Conservation (phyloP, 805 yeast species). For the Metschnikowia sp. region DNA sequence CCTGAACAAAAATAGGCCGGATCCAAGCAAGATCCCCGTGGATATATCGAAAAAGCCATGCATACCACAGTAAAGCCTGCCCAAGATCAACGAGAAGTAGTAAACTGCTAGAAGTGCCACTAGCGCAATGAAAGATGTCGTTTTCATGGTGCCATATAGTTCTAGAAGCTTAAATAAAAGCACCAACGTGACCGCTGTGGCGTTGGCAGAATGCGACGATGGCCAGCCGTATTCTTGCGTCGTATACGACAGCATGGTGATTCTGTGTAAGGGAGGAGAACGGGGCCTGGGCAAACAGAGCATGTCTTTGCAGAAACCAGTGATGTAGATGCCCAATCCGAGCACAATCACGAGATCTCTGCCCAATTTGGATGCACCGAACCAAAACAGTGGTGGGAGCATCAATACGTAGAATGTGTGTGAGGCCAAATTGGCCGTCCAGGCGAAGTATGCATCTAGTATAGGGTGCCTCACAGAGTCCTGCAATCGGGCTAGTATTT, state of each 20-base stretch:
- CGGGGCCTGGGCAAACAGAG: slow-evolving; percentile 89
- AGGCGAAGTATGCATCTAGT: slow-evolving; percentile 75
- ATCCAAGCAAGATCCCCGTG: slow-evolving; percentile 66
- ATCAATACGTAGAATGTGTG: slow-evolving; percentile 91
- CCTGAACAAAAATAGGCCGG: slow-evolving; percentile 48
- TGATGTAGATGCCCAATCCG: slow-evolving; percentile 67
- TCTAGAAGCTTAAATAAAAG: slow-evolving; percentile 18
- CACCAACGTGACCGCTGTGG: slow-evolving; percentile 72
- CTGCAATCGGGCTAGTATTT: slow-evolving; percentile 57
- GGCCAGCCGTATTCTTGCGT: slow-evolving; percentile 95
- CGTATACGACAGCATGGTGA: slow-evolving; percentile 88
- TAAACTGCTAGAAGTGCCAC: slow-evolving; percentile 39
- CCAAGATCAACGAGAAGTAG: slow-evolving; percentile 63
- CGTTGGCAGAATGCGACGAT: slow-evolving; percentile 91
- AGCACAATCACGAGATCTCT: slow-evolving; percentile 58
- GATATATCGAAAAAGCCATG: slow-evolving; percentile 83
- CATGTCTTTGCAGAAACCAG: slow-evolving; percentile 79
- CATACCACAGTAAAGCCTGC: slow-evolving; percentile 95
- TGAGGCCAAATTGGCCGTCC: slow-evolving; percentile 85
- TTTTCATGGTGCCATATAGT: slow-evolving; percentile 12
- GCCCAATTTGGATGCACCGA: slow-evolving; percentile 55
- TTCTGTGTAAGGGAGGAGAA: slow-evolving; percentile 87
- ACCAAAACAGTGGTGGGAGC: slow-evolving; percentile 84
- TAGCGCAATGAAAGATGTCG: slow-evolving; percentile 12
- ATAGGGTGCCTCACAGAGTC: slow-evolving; percentile 40